These are phyloP conservation scores for barley (Hordeum vulgare) DNA, from an alignment of 176 grass and related monocot species.

Conservation along the genomic window DNA sequence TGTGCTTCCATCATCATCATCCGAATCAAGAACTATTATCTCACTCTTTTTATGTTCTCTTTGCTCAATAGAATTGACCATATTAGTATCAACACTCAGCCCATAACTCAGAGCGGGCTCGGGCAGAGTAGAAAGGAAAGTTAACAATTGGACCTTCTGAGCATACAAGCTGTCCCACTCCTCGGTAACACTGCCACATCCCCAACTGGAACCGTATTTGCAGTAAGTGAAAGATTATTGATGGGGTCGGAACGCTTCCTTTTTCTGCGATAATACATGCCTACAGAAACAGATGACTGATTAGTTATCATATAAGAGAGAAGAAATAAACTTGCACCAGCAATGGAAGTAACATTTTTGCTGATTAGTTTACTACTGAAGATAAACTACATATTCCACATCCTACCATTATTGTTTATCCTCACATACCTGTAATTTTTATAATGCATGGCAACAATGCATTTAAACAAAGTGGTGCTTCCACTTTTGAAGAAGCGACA, in stretches of 20 bases:
- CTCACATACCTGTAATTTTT: too few relatives aligned
- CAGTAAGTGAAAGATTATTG: constrained; percentile 26
- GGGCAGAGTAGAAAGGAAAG: constrained; percentile 43
- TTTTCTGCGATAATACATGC: constrained; percentile 20
- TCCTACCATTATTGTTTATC: too few relatives aligned
- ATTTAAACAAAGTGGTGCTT: too few relatives aligned
- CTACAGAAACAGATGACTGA: constrained; percentile 11
- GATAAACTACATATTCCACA: too few relatives aligned
- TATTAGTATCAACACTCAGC: not conserved
- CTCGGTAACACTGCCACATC: constrained; percentile 42
- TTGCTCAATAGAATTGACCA: constrained; percentile 10
- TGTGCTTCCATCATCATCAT: constrained; percentile 63
- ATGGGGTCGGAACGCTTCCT: constrained; percentile 7
- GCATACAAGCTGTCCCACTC: constrained; percentile 38
- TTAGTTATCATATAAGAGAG: not conserved
- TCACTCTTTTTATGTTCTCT: constrained; percentile 18
- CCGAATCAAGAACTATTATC: constrained; percentile 78
- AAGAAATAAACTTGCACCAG: not conserved
- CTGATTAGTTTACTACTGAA: too few relatives aligned
- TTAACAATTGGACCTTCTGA: constrained; percentile 40
- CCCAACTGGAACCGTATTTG: constrained; percentile 17
- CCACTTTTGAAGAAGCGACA: too few relatives aligned
- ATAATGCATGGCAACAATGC: too few relatives aligned
- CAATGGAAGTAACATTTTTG: not conserved
- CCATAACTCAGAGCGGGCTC: constrained; percentile 7